These are phyloP conservation scores for Microdochium nivale DNA, from an alignment of 2,329 filamentous ascomycete genomes.

Conservation along the genomic window DNA sequence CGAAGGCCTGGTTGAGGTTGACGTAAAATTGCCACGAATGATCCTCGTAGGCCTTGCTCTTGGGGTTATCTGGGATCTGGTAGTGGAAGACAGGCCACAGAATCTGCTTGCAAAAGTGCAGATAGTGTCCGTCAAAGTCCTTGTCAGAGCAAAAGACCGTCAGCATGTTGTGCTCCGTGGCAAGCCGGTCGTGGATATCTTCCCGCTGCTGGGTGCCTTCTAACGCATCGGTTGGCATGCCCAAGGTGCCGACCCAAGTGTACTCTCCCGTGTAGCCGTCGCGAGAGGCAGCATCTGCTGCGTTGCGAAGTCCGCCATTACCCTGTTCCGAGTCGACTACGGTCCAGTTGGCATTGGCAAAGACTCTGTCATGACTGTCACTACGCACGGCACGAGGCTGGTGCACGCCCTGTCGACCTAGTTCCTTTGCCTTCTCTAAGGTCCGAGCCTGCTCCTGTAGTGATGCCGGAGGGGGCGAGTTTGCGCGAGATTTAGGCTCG, in stretches of 20 bases:
- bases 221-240: slow-evolving; percentile 87
- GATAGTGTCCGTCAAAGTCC: slow-evolving; percentile 90
- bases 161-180: slow-evolving; percentile 73
- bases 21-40: slow-evolving; percentile 96
- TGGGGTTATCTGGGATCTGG: slow-evolving; percentile 93
- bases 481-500: slow-evolving; percentile 70
- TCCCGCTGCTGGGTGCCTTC: slow-evolving; percentile 65
- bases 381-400: slow-evolving; percentile 47
- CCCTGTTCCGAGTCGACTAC: slow-evolving; percentile 82
- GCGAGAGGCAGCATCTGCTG: slow-evolving; percentile 68
- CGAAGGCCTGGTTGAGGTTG: slow-evolving; percentile 86
- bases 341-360: slow-evolving; percentile 72
- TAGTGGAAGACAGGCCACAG: slow-evolving; percentile 98
- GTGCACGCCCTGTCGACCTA: slow-evolving; percentile 47
- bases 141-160: slow-evolving; percentile 82
- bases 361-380: slow-evolving; percentile 59
- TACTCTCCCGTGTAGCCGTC: slow-evolving; percentile 64
- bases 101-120: slow-evolving; percentile 95
- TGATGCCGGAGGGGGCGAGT: slow-evolving; percentile 64
- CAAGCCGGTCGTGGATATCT: slow-evolving; percentile 74
- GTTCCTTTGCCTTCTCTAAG: slow-evolving; percentile 46
- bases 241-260: slow-evolving; percentile 86
- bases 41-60: slow-evolving; percentile 96
- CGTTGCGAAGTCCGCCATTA: slow-evolving; percentile 86
- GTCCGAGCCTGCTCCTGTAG: slow-evolving; percentile 60